Percentiles rank a stretch among this genome's conserved stretches.
These are phyloP conservation scores for Arctostaphylos glauca DNA, from an alignment of 148 eudicot genomes.

Conservation along the genomic window DNA sequence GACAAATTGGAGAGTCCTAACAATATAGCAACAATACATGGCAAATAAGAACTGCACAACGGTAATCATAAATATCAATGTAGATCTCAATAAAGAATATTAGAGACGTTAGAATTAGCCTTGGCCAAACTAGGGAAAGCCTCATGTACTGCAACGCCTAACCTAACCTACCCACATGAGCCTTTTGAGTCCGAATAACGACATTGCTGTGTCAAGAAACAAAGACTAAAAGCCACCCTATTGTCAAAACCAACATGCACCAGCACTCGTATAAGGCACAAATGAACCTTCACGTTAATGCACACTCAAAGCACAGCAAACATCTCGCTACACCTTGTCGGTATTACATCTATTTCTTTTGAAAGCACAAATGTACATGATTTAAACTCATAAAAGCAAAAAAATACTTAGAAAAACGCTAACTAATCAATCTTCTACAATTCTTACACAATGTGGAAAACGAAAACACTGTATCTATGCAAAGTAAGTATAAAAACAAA, in stretches of 20 bases:
- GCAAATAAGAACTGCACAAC: background rate
- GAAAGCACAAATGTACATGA: background rate
- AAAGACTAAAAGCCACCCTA: background rate
- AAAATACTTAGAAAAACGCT: background rate
- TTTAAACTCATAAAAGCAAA: background rate
- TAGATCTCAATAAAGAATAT: background rate
- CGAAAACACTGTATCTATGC: background rate
- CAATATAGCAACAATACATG: background rate
- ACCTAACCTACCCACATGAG: background rate
- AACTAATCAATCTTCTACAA: background rate
- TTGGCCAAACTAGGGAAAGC: background rate
- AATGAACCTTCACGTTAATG: background rate
- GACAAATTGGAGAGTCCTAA: background rate
- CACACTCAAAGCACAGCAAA: background rate
- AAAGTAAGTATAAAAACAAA: background rate
- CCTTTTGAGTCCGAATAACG: background rate
- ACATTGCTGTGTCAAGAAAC: background rate
- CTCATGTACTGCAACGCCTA: background rate
- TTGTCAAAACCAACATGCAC: background rate
- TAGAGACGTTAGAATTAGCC: background rate
- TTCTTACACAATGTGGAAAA: background rate
- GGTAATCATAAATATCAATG: background rate
- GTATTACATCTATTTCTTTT: background rate
- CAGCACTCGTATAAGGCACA: background rate
- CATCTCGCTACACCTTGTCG: no score